A percentile compares a stretch with the other conserved stretches of the same genome.
phyloP scores from a whole-genome alignment of 108 stramenopile genomes.

The Stephanodiscus triporus region DNA sequence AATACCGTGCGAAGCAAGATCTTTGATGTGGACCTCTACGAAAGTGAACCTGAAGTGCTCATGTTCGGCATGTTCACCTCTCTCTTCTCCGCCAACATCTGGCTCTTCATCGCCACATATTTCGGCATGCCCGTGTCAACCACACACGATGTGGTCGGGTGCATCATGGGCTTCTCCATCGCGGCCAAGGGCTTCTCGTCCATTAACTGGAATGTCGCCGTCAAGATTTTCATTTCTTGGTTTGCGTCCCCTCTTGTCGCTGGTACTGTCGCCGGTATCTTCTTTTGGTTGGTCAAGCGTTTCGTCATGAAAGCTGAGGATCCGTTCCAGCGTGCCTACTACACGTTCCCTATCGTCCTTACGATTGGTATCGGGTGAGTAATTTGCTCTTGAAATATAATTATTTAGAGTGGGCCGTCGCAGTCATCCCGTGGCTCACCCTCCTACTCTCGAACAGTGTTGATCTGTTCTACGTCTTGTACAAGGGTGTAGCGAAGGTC shows the following conservation, averaged over 20 bases:
- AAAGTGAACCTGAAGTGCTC: constrained; percentile 52
- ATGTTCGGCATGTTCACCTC: constrained; percentile 71
- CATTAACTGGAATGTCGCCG: constrained; percentile 46
- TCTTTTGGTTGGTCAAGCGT: constrained; percentile 37
- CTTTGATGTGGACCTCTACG: constrained; percentile 50
- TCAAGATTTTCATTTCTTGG: constrained; percentile 60
- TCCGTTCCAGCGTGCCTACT: constrained; percentile 51
- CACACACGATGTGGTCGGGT: constrained; percentile 66
- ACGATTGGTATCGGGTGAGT: constrained; percentile 52
- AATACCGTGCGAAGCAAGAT: constrained; percentile 65
- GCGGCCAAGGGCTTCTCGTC: constrained; percentile 51
- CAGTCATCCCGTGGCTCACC: too few relatives aligned
- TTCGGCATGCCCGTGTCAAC: constrained; percentile 73
- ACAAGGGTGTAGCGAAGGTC: constrained; percentile 12
- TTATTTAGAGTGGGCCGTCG: background rate
- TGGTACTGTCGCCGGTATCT: constrained; percentile 34
- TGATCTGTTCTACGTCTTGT: background rate
- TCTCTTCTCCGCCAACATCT: constrained; percentile 56
- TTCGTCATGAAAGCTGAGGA: constrained; percentile 42
- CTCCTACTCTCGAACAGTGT: constrained; percentile 12
- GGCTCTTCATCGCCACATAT: constrained; percentile 61
- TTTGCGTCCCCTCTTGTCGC: constrained; percentile 59
- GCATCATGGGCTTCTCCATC: constrained; percentile 65
- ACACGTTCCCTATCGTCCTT: constrained; percentile 50
- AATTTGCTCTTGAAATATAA: constrained; percentile 30